Evolutionary conservation across 2,329 filamentous ascomycete genomes (phyloP).

Genomic region (Paracorniculantispora psalliotae): DNA sequence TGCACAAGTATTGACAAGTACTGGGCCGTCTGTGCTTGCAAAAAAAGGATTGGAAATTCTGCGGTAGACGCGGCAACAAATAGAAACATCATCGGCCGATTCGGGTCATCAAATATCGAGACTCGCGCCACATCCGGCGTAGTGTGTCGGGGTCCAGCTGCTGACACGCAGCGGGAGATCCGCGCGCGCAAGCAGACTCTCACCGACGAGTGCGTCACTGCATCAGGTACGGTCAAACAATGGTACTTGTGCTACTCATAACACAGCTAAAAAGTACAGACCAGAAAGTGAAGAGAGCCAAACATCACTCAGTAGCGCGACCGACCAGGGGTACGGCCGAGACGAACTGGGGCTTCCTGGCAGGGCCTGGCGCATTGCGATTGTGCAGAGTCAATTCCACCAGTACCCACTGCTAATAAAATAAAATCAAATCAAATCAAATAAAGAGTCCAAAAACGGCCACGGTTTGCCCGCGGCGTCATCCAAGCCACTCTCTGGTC

Average conservation of each 20-base stretch:
- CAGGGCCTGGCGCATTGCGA: constrained; percentile 6
- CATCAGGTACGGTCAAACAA: too few species aligned
- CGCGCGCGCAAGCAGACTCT: too few species aligned
- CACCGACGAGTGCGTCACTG: too few species aligned
- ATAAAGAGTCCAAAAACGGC: not conserved
- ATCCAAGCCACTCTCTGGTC: too few species aligned
- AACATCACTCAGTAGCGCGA: not conserved
- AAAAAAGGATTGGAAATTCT: not conserved
- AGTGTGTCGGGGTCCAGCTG: too few species aligned
- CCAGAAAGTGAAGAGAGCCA: not conserved
- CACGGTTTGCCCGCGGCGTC: too few species aligned
- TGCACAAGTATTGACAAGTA: too few species aligned
- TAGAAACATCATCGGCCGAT: not conserved
- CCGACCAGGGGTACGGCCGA: not conserved
- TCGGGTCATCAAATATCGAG: too few species aligned
- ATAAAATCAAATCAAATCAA: not conserved
- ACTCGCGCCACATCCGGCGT: too few species aligned
- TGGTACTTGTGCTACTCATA: too few species aligned
- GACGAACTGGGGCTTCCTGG: constrained; percentile 1
- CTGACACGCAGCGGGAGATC: too few species aligned
- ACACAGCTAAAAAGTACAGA: not conserved
- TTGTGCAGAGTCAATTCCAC: constrained; percentile 12
- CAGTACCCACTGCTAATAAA: constrained; percentile 11
- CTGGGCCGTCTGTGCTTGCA: not conserved
- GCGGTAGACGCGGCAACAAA: not conserved